Conservation (phyloP, 352 stramenopile genomes). For the Pythium apleroticum region DNA sequence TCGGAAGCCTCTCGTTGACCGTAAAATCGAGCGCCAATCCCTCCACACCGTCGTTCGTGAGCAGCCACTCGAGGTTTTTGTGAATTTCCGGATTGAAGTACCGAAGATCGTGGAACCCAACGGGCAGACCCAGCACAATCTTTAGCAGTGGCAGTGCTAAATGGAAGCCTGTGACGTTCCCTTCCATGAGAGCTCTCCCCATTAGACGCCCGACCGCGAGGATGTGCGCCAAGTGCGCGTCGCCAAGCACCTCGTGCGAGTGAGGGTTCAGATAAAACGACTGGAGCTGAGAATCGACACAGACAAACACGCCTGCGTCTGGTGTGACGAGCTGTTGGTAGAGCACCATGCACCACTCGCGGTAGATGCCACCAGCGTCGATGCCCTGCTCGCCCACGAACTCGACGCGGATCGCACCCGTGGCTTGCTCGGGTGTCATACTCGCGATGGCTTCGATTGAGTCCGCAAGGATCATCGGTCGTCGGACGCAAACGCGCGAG, state of each 20-base stretch:
- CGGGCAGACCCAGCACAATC: constrained; percentile 93
- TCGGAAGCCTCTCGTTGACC: constrained; percentile 9
- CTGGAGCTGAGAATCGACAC: constrained; percentile 41
- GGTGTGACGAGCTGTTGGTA: constrained; percentile 43
- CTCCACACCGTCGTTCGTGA: constrained; percentile 49
- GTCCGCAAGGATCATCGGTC: constrained; percentile 12
- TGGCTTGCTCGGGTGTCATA: background rate
- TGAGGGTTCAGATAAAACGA: constrained; percentile 49
- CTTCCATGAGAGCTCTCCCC: constrained; percentile 73
- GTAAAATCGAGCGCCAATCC: constrained; percentile 60
- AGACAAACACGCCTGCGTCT: constrained; percentile 39
- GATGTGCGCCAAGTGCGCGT: constrained; percentile 64
- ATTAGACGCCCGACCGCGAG: constrained; percentile 57
- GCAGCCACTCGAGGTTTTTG: constrained; percentile 52
- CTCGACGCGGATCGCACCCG: constrained; percentile 44
- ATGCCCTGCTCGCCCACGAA: constrained; percentile 70
- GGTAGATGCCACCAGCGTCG: constrained; percentile 73
- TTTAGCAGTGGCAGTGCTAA: constrained; percentile 96
- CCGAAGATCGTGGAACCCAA: constrained; percentile 93
- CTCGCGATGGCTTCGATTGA: constrained; percentile 17
- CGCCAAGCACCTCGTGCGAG: constrained; percentile 28
- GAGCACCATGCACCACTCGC: constrained; percentile 78
- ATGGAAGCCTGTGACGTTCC: constrained; percentile 92
- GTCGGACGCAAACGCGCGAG: constrained; percentile 1
- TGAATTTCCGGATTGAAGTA: constrained; percentile 57